Evolutionary conservation across 129 eudicot genomes (phyloP), one percentile per base, ranked within the genome.

Genomic region (Pulicaria dysenterica): DNA sequence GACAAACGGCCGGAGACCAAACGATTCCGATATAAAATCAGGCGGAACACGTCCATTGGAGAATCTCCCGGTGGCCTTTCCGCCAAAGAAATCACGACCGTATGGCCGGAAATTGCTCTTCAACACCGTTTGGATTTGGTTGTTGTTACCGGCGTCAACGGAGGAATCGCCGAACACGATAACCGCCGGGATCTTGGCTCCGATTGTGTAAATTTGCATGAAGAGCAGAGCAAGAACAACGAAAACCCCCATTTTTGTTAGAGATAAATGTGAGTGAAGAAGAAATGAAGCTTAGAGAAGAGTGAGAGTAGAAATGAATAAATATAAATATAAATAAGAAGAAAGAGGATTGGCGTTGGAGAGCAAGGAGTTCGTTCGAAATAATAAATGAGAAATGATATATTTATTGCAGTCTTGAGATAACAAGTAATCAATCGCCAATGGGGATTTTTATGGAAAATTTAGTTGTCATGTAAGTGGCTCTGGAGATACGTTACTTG

Each of bases 131-230:
- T 73, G 75, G 11, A 91, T 39, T 9, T 83, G 80, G 76, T 90
- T 90, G 73, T 90, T 90, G 84, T 90, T 90, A 3, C 96, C 96
- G 4, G 97, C 87, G 58, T 91, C 97, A 0, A 91, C 97, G 0
- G 97, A 81, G 8, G 97, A 91, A 74, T 91, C 97, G 1, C 97
- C 97, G 51, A 91, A 91, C 34, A 91, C 97, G 13, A 91, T 85
- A 13, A 91, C 73, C 3, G 97, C 89, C 45, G 97, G 91, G 5
- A 91, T 54, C 17, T 82, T 81, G 39, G 84, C 87, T 72, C 67
- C 61, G 31, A 58, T 72, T 11, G 37, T 39, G 44, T 62, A 43
- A 58, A 78, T 44, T 53, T 78, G 77, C 66, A 78, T 78, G 67
- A 78, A 53, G 53, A 78, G 6, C 43, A 54, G 24, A 19, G 73